These are phyloP conservation scores for Bryum argenteum DNA, from an alignment of 225 moss, liverwort and hornwort species.

Conservation along the genomic window DNA sequence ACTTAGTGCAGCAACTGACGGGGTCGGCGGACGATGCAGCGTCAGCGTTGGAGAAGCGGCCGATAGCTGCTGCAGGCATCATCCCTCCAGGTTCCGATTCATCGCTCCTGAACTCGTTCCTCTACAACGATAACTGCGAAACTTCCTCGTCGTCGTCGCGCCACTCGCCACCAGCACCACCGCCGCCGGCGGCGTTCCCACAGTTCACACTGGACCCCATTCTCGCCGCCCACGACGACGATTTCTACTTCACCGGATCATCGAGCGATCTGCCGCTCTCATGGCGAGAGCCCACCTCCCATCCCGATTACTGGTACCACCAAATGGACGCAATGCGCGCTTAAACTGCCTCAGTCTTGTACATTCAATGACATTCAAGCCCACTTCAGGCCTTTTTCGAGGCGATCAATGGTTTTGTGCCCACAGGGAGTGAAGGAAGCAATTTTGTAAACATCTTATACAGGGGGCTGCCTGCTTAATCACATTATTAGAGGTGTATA, in stretches of 20 bases:
- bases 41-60: background rate
- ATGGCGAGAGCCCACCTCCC: conserved; percentile 36
- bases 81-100: background rate
- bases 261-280: conserved; percentile 21
- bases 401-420: background rate
- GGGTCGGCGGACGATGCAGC: conserved; percentile 35
- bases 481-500: background rate
- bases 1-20: conserved; percentile 56
- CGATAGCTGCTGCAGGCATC: background rate
- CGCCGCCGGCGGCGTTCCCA: background rate
- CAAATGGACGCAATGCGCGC: conserved; percentile 42
- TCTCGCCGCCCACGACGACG: conserved; percentile 14
- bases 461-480: background rate
- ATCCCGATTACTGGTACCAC: conserved; percentile 40
- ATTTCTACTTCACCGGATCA: conserved; percentile 5
- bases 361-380: background rate
- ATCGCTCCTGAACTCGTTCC: conserved; percentile 31
- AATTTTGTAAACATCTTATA: background rate
- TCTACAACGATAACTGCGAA: conserved; percentile 24
- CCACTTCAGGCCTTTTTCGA: background rate
- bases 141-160: conserved; percentile 25
- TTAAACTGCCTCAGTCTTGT: background rate
- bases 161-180: background rate
- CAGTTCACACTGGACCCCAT: conserved; percentile 18
- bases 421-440: too few relatives aligned